These are phyloP conservation scores for Penicillium sp. DNA, from an alignment of 2,329 filamentous ascomycete species.

Conservation along the genomic window DNA sequence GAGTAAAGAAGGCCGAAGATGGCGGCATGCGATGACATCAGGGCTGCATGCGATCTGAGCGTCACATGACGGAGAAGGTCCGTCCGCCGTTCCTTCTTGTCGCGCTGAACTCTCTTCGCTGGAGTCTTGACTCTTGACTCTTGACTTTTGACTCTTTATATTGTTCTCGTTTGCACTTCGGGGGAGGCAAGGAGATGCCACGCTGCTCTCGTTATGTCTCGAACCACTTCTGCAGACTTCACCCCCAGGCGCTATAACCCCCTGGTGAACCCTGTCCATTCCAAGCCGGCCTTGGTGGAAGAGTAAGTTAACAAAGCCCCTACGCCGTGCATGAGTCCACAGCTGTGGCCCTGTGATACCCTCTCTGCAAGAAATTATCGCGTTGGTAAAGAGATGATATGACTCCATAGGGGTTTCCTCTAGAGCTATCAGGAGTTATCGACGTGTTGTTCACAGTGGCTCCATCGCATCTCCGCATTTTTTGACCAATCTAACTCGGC, in stretches of 20 bases:
- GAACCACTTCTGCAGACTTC: constrained; percentile 16
- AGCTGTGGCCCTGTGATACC: too few relatives aligned
- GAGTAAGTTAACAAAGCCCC: constrained; percentile 42
- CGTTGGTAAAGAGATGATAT: too few relatives aligned
- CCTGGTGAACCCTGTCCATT: constrained; percentile 55
- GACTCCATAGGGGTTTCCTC: too few relatives aligned
- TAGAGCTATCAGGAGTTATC: too few relatives aligned
- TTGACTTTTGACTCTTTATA: too few relatives aligned
- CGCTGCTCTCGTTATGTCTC: constrained; percentile 14
- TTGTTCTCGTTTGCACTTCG: too few relatives aligned
- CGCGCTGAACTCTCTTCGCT: too few relatives aligned
- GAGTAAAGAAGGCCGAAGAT: neutral
- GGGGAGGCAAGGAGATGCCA: neutral
- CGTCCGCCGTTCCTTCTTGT: too few relatives aligned
- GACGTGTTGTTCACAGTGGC: too few relatives aligned
- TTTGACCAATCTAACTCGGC: neutral
- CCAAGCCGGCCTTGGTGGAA: constrained; percentile 55
- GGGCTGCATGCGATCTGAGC: neutral
- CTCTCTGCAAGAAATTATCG: neutral
- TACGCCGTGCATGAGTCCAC: too few relatives aligned
- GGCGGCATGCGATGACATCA: neutral
- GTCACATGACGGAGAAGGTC: constrained; percentile 1
- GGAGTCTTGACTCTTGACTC: too few relatives aligned
- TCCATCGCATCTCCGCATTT: too few relatives aligned
- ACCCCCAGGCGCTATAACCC: constrained; percentile 50